Evolutionary conservation across 169 alveolate species (phyloP).

Genomic region (Plasmodium gonderi): DNA sequence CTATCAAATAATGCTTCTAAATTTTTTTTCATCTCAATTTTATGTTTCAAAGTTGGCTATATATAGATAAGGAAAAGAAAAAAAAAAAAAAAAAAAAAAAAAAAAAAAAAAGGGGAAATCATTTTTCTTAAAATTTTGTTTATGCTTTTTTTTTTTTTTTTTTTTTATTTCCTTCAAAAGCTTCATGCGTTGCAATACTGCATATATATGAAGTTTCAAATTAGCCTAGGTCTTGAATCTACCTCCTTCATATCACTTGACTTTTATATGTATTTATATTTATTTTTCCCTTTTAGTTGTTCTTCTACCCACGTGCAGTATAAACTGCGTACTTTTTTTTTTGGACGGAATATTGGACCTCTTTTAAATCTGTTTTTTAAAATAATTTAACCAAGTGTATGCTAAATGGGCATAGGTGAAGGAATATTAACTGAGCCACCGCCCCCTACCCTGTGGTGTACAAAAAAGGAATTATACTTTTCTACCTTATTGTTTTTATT

Average conservation of each 20-base stretch:
- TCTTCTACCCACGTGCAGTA: not conserved
- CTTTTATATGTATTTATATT: not conserved
- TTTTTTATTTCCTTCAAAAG: not conserved
- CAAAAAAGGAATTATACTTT: not conserved
- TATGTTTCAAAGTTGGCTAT: too few species aligned
- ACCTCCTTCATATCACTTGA: not conserved
- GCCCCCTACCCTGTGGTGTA: not conserved
- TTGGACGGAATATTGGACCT: too few species aligned
- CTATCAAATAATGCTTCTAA: too few species aligned
- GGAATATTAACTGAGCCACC: too few species aligned
- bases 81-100: too few species aligned
- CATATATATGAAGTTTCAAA: not conserved
- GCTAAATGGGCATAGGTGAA: too few species aligned
- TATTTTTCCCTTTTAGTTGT: not conserved
- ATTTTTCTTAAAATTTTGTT: not conserved
- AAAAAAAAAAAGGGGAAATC: not conserved
- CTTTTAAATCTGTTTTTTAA: not conserved
- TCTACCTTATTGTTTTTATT: not conserved
- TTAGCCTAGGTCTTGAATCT: not conserved
- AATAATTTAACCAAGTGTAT: not conserved
- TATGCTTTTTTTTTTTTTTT: not conserved
- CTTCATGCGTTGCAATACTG: not conserved
- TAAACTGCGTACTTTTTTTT: too few species aligned
- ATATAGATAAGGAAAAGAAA: too few species aligned
- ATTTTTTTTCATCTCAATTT: too few species aligned